Percentiles rank a stretch among this genome's conserved stretches.
Conservation (phyloP, 1,284 basidiomycete genomes). For the Phylloboletellus chloephorus region DNA sequence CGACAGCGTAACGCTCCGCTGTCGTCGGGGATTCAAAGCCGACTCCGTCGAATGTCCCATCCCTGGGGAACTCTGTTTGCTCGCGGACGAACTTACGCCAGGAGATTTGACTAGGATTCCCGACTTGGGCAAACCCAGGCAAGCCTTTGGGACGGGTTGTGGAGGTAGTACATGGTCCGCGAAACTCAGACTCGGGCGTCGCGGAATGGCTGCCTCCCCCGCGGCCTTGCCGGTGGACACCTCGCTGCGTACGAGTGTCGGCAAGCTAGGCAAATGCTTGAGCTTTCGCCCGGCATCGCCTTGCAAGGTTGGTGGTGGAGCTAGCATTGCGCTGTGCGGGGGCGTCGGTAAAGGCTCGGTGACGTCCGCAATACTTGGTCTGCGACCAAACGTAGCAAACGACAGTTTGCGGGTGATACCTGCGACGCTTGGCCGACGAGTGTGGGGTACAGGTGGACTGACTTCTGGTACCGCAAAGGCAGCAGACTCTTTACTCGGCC, state of each 20-base stretch:
- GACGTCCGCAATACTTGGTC: constrained; percentile 22
- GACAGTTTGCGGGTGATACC: constrained; percentile 30
- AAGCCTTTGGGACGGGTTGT: constrained; percentile 1
- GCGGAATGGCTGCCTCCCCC: constrained; percentile 6
- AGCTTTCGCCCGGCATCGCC: constrained; percentile 11
- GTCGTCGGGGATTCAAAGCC: constrained; percentile 5
- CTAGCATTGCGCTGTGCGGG: constrained; percentile 13
- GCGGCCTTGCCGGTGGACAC: background rate
- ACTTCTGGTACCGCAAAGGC: constrained; percentile 9
- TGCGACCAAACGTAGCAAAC: constrained; percentile 25
- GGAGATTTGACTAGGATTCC: constrained; percentile 19
- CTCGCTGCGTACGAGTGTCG: constrained; percentile 12
- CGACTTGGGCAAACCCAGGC: constrained; percentile 8
- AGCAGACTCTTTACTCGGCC: constrained; percentile 21
- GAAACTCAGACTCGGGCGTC: constrained; percentile 20
- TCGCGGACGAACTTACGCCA: constrained; percentile 1
- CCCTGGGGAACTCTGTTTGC: constrained; percentile 6
- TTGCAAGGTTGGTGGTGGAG: constrained; percentile 16
- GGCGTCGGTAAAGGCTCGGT: constrained; percentile 17
- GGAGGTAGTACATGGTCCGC: background rate
- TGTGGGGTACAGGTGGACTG: constrained; percentile 7
- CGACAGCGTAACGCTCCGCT: constrained; percentile 23
- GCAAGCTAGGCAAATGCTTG: constrained; percentile 24
- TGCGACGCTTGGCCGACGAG: constrained; percentile 27
- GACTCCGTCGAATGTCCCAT: background rate